phyloP scores from a whole-genome alignment of 768 basidiomycete species.

The Antrodiella citrinella region DNA sequence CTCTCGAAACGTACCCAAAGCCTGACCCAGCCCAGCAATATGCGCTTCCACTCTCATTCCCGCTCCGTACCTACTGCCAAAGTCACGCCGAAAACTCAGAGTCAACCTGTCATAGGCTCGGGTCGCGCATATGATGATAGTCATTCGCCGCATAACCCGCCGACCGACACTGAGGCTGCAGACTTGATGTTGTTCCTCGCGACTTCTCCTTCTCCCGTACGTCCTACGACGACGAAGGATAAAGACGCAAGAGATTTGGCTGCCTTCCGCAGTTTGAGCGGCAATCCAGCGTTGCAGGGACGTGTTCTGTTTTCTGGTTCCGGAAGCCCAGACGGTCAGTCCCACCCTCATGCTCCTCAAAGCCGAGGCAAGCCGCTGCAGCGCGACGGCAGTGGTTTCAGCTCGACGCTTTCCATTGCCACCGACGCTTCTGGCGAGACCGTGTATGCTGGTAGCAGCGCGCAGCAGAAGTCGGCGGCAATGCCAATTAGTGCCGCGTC shows the following conservation, averaged over 20 bases:
- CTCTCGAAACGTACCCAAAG: too few relatives aligned
- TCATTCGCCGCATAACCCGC: constrained; percentile 35
- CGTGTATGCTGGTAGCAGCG: constrained; percentile 22
- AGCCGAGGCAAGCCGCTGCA: constrained; percentile 13
- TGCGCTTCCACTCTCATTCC: too few relatives aligned
- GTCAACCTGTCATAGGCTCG: constrained; percentile 7
- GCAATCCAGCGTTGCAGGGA: constrained; percentile 45
- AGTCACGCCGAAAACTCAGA: constrained; percentile 17
- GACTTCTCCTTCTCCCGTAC: constrained; percentile 75
- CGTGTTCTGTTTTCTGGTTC: constrained; percentile 58
- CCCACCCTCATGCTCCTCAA: too few relatives aligned
- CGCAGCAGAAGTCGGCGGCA: constrained; percentile 21
- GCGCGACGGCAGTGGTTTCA: constrained; percentile 35
- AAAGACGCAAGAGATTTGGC: constrained; percentile 43
- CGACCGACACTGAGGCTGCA: constrained; percentile 80
- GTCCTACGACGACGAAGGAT: constrained; percentile 41
- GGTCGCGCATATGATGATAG: constrained; percentile 9
- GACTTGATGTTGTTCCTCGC: constrained; percentile 80
- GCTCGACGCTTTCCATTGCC: constrained; percentile 30
- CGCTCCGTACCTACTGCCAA: constrained; percentile 13
- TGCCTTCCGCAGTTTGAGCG: constrained; percentile 50
- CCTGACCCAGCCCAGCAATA: constrained; percentile 8
- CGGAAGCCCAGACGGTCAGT: constrained; percentile 10
- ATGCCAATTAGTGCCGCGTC: constrained; percentile 6
- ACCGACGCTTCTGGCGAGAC: constrained; percentile 10